Conservation (phyloP, 192 early-diverging fungal genomes). For the Rhizoclosmatium globosum region DNA sequence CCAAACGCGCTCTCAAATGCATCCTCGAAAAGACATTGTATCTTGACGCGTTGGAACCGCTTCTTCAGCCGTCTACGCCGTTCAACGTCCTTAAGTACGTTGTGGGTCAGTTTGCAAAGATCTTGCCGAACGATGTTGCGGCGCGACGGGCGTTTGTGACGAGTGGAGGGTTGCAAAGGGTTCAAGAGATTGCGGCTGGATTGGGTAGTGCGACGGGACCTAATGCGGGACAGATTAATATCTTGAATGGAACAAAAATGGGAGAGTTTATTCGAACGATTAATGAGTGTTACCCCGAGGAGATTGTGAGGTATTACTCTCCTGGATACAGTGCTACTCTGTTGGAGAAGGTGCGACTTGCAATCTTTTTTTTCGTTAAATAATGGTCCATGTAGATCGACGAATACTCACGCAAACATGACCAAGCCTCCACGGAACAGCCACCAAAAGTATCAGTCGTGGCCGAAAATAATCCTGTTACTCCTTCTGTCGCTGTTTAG, state of each 20-base stretch:
- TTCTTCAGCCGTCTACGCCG: constrained; percentile 58
- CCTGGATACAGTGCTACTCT: constrained; percentile 64
- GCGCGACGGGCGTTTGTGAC: constrained; percentile 65
- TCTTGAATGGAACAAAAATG: constrained; percentile 61
- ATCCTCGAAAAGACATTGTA: constrained; percentile 62
- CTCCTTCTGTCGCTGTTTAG: neutral
- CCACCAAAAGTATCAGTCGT: neutral
- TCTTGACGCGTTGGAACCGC: constrained; percentile 61
- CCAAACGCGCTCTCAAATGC: constrained; percentile 63
- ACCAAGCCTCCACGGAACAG: constrained; percentile 14
- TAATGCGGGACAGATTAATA: constrained; percentile 1
- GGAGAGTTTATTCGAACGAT: constrained; percentile 63
- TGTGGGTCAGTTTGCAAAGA: constrained; percentile 65
- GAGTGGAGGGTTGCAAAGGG: constrained; percentile 55
- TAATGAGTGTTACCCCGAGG: constrained; percentile 70
- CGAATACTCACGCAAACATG: constrained; percentile 55
- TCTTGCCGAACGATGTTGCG: constrained; percentile 64
- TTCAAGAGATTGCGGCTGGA: constrained; percentile 64
- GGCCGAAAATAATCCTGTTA: neutral
- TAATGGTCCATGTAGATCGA: constrained; percentile 50
- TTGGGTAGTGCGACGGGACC: constrained; percentile 33
- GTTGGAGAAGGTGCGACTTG: constrained; percentile 57
- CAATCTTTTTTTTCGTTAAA: constrained; percentile 10
- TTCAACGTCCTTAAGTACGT: constrained; percentile 66
- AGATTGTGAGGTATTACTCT: constrained; percentile 69